Evolutionary conservation across 305 asterid genomes (phyloP), one percentile per base, ranked within the genome.

Genomic region (Solanum hybrid): DNA sequence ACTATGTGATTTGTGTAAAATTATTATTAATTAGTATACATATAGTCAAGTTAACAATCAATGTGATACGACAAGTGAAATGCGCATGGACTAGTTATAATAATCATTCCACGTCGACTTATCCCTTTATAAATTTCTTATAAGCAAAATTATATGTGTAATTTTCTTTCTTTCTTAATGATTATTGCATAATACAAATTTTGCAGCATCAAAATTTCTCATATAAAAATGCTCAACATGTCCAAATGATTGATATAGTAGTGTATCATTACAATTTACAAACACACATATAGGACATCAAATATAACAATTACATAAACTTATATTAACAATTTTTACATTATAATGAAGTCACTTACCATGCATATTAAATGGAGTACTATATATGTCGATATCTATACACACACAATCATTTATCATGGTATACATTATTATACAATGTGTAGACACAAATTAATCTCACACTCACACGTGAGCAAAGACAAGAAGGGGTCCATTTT

Each of bases 51-150:
- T 42, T 42, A 42, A 42, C 2, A 64, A 91, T 89, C 88, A 90
- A 90, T 90, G 56, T 87, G 86, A 88, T 73, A 69, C 78, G 93
- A 92, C 94, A 89, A 91, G 89, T 82, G 77, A 46, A 38, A 91
- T 91, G 90, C 88, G 90, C 93, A 91, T 92, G 94, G 90, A 90
- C 90, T 90, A 77, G 75, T 87, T 5, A 73, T 73, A 88, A 86
- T 89, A 85, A 69, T 73, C 71, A 38, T 35, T 42, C 89, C 37
- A 80, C 60, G 81, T 86, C 84, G 16, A 82, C 90, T 37, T 26
- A 75, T 85, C 42, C 81, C 38, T 66, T n/a, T 7, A 60, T 60
- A n/a, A 66, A 26, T 46, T 46, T 46, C 64, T 46, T 14, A 46
- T 66, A n/a, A 24, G 14, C 17, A 24, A 26, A 8, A 11, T 26